Percentiles rank a stretch among this genome's conserved stretches.
These are phyloP conservation scores for Kurtzmaniella cleridarum DNA, from an alignment of 805 yeast genomes.

Conservation along the genomic window DNA sequence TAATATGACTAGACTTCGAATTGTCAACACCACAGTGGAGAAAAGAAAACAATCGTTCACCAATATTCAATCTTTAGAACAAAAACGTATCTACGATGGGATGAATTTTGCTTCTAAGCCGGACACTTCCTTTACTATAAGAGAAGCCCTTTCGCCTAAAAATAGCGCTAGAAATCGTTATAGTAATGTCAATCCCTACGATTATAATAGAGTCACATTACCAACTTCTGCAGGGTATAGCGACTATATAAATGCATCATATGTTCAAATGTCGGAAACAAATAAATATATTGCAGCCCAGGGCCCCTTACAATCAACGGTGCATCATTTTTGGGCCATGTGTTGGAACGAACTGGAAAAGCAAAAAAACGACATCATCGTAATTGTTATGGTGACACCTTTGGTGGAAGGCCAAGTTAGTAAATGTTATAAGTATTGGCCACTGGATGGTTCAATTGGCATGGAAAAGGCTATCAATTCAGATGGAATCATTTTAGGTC, in stretches of 20 bases:
- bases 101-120: background rate
- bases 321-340: constrained; percentile 46
- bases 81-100: constrained; percentile 8
- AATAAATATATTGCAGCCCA: constrained; percentile 61
- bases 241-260: constrained; percentile 39
- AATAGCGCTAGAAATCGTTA: constrained; percentile 26
- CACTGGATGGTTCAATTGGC: constrained; percentile 17
- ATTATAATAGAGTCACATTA: constrained; percentile 27
- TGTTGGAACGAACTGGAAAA: constrained; percentile 28
- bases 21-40: background rate
- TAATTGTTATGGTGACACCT: constrained; percentile 46
- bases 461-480: constrained; percentile 9
- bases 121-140: constrained; percentile 2
- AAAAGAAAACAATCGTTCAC: background rate
- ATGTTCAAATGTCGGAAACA: constrained; percentile 14
- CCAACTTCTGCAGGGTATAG: constrained; percentile 9
- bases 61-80: constrained; percentile 4
- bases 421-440: constrained; percentile 43
- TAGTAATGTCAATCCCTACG: constrained; percentile 38
- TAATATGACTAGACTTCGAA: too few species aligned
- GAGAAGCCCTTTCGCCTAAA: background rate
- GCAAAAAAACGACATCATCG: constrained; percentile 18
- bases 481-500: constrained; percentile 15
- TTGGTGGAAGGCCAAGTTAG: constrained; percentile 36
- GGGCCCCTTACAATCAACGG: constrained; percentile 47